phyloP scores from a whole-genome alignment of 2,329 filamentous ascomycete species.

The Cladosporium phlei region DNA sequence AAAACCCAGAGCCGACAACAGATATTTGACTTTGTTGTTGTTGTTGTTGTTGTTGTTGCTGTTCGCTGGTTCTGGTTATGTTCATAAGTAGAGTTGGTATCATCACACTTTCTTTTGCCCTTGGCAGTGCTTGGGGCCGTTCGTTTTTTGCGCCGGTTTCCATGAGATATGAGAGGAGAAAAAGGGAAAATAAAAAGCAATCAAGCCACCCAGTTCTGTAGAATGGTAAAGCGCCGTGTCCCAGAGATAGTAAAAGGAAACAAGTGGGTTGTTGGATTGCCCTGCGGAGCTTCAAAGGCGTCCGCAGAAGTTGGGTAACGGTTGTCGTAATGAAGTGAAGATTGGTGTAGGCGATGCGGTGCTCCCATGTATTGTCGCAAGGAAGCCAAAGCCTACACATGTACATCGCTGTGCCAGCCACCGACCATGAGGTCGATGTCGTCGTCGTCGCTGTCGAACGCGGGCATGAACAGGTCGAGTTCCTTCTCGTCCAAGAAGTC shows the following conservation, averaged over 20 bases:
- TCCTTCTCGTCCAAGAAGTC: conserved; percentile 14
- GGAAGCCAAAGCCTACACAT: conserved; percentile 3
- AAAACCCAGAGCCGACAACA: conserved; percentile 4
- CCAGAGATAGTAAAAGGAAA: conserved; percentile 5
- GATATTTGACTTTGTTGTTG: not conserved
- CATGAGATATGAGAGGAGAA: conserved; percentile 6
- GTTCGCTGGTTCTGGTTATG: conserved; percentile 3
- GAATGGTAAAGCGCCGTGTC: conserved; percentile 6
- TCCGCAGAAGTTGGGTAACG: conserved; percentile 2
- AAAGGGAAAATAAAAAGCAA: not conserved
- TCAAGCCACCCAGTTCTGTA: conserved; percentile 1
- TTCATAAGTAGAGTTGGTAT: conserved; percentile 15
- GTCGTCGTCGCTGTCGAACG: conserved; percentile 9
- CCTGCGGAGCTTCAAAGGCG: not conserved
- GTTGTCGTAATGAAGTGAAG: conserved; percentile 3
- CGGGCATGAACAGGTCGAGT: conserved; percentile 12
- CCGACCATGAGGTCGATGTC: conserved; percentile 15
- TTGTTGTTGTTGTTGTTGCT: conserved; percentile 1
- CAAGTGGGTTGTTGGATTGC: conserved; percentile 3
- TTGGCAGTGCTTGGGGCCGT: conserved; percentile 12
- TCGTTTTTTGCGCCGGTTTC: conserved; percentile 13
- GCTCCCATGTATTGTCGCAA: not conserved
- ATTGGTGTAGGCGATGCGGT: not conserved
- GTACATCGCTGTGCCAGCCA: conserved; percentile 9
- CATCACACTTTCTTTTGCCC: conserved; percentile 13